phyloP scores from a whole-genome alignment of 148 eudicot genomes.

The Bassia scoparia region DNA sequence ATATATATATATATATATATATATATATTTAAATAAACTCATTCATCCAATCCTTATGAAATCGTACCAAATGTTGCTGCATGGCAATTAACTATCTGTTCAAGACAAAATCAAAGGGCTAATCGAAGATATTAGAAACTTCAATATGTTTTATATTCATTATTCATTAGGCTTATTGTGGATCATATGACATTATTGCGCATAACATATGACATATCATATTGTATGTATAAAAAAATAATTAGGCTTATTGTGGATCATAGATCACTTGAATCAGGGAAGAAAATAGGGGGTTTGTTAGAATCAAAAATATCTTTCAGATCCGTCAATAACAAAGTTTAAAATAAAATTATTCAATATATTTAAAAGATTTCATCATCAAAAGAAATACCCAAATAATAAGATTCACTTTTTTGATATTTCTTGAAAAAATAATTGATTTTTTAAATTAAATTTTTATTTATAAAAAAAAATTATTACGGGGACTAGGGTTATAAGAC shows the following conservation, averaged over 20 bases:
- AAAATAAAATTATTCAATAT: too few relatives aligned
- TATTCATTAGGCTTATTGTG: too few relatives aligned
- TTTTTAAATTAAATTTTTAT: too few relatives aligned
- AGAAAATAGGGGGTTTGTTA: background rate
- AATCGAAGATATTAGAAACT: too few relatives aligned
- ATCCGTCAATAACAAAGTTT: background rate
- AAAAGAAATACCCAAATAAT: too few relatives aligned
- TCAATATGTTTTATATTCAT: background rate
- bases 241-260: background rate
- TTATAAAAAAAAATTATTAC: too few relatives aligned
- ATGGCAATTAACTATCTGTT: slow-evolving; percentile 17
- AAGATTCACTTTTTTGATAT: too few relatives aligned
- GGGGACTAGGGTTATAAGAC: slow-evolving; percentile 14
- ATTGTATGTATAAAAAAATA: background rate
- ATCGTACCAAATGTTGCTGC: slow-evolving; percentile 9
- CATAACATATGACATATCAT: background rate
- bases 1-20: too few relatives aligned
- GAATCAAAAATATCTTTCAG: background rate
- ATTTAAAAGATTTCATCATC: too few relatives aligned
- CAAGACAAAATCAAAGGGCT: background rate
- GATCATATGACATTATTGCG: too few relatives aligned
- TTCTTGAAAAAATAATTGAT: too few relatives aligned
- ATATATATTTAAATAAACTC: background rate
- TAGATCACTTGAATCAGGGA: background rate
- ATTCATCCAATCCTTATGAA: background rate